These are phyloP conservation scores for Friedmanniomyces endolithicus DNA, from an alignment of 495 filamentous ascomycete genomes.

Conservation along the genomic window DNA sequence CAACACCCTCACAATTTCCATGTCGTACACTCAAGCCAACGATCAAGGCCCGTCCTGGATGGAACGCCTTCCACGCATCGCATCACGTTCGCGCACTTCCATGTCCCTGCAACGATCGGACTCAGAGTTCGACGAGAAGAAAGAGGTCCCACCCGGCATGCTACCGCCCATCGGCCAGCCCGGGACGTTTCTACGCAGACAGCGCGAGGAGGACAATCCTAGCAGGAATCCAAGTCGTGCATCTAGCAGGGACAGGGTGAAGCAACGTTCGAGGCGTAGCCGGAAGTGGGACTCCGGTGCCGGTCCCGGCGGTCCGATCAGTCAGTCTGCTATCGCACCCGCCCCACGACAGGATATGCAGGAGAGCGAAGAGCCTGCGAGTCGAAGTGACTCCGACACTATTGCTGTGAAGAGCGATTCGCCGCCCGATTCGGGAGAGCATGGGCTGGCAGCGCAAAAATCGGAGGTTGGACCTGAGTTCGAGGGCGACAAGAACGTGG, in stretches of 20 bases:
- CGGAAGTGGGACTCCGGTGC: conserved; percentile 61
- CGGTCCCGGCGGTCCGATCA: conserved; percentile 78
- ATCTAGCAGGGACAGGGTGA: conserved; percentile 35
- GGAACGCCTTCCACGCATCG: conserved; percentile 81
- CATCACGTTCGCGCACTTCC: conserved; percentile 67
- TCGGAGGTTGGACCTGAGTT: background rate
- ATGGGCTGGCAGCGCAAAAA: conserved; percentile 10
- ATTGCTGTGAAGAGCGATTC: conserved; percentile 26
- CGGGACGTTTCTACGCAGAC: conserved; percentile 69
- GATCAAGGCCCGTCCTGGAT: conserved; percentile 92
- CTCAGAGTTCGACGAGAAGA: conserved; percentile 45
- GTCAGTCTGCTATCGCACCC: conserved; percentile 79
- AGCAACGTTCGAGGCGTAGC: conserved; percentile 46
- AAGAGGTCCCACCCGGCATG: conserved; percentile 56
- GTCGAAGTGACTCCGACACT: conserved; percentile 29
- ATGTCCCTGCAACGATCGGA: conserved; percentile 65
- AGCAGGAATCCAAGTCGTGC: conserved; percentile 36
- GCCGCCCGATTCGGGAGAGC: conserved; percentile 9
- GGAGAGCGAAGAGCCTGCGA: conserved; percentile 14
- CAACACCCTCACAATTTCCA: conserved; percentile 87
- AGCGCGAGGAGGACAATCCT: conserved; percentile 59
- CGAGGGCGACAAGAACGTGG: background rate
- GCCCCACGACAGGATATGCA: conserved; percentile 36
- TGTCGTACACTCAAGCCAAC: conserved; percentile 83
- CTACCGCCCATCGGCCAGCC: conserved; percentile 65